Percentiles rank a stretch among this genome's conserved stretches.
These are phyloP conservation scores for Syncephalastrum contaminatum DNA, from an alignment of 371 early-diverging fungal genomes.

Conservation along the genomic window DNA sequence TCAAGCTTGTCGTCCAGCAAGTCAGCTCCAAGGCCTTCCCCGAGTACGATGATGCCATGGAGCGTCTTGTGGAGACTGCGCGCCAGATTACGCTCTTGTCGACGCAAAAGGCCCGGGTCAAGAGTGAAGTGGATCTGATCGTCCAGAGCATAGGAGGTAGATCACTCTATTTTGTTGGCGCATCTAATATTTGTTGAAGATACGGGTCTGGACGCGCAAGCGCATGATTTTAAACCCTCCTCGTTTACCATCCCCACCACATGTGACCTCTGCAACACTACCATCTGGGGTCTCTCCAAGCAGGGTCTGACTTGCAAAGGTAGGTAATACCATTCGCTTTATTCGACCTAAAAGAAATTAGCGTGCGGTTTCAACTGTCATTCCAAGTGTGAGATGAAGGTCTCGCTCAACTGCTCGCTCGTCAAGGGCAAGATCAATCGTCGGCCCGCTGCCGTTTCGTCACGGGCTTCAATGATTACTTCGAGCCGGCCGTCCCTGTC, in stretches of 20 bases:
- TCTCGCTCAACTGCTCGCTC: constrained; percentile 71
- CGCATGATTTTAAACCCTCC: constrained; percentile 72
- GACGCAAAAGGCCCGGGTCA: constrained; percentile 47
- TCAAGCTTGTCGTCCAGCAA: constrained; percentile 17
- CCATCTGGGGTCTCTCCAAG: constrained; percentile 77
- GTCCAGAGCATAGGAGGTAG: constrained; percentile 60
- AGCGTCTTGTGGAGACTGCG: constrained; percentile 49
- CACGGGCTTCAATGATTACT: constrained; percentile 11
- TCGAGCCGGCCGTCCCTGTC: constrained; percentile 1
- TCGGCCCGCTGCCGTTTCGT: constrained; percentile 25
- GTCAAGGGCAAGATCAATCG: constrained; percentile 60
- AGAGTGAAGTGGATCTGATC: constrained; percentile 61
- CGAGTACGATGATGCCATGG: constrained; percentile 34
- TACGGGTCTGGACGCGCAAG: constrained; percentile 43
- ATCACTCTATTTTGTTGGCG: no score
- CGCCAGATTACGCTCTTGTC: constrained; percentile 53
- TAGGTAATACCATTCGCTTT: constrained; percentile 12
- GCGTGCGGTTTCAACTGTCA: constrained; percentile 87
- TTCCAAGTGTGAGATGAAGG: constrained; percentile 85
- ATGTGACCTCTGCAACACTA: constrained; percentile 75
- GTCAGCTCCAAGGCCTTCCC: constrained; percentile 25
- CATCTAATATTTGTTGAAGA: constrained; percentile 23
- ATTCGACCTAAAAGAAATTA: constrained; percentile 3
- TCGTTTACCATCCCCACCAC: constrained; percentile 81
- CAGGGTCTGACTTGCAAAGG: constrained; percentile 76